Base-by-base conservation (phyloP, 2,329 filamentous ascomycete species). In the Colletotrichum sp. region DNA sequence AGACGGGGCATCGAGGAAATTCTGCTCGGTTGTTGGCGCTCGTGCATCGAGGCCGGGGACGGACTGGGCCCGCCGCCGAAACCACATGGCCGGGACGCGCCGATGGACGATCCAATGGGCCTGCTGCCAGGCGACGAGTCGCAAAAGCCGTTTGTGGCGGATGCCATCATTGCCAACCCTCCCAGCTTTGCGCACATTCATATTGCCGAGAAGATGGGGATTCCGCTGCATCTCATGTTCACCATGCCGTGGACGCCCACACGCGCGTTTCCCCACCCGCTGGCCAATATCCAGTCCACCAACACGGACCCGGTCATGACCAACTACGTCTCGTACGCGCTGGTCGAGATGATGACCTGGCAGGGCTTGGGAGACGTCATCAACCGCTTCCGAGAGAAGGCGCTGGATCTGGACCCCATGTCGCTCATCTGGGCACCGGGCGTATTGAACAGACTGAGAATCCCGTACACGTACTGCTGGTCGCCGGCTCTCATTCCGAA, bases 241-340 rank as follows among this genome's bases (percentile, higher is more conserved):
- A 98, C 96, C 2, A 98, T 98, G 95, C 96, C 96, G 0, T 98
- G 95, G 93, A 94, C 94, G 2, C 93, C 95, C 0, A 98, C 96
- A 1, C 92, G 95, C 81, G 91, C 94, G 0, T 98, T 98, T 78
- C 94, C 95, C 1, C 96, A 98, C 80, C 96, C 96, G 0, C 87
- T 98, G 28, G 95, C 95, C 0, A 96, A 97, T 78, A 93, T 98
- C 72, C 91, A 94, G 77, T 92, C 92, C 2, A 92, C 93, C 1
- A 95, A 95, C 79, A 93, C 94, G 2, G 95, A 97, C 79, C 88
- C 91, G 7, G 91, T 91, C n/a, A 89, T 95, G 74, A 94, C 94
- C 1, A 98, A 97, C 79, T 96, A 95, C 80, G 89, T 97, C 72
- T 94, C 94, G 0, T 98, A 98, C 80, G 92, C 93, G 1, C 87